Conservation (phyloP, 148 eudicot species). For the Persicaria tinctoria region DNA sequence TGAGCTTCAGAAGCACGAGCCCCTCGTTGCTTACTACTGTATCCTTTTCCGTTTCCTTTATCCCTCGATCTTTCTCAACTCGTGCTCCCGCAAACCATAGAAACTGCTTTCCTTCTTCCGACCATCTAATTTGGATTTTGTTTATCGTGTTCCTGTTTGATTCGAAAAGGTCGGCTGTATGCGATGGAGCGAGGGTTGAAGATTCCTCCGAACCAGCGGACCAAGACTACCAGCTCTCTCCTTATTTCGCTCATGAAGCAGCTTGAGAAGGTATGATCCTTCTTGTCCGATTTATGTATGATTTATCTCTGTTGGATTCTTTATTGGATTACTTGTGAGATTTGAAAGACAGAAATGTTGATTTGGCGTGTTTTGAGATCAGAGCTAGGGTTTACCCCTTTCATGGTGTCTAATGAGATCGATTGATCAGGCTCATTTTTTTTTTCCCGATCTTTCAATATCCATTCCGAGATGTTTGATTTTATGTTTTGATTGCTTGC, state of each 20-base stretch:
- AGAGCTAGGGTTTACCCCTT: neutral
- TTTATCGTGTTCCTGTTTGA: neutral
- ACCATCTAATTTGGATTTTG: neutral
- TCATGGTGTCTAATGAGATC: neutral
- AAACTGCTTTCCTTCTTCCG: slow-evolving; percentile 1
- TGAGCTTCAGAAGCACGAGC: slow-evolving; percentile 93
- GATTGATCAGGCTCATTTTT: neutral
- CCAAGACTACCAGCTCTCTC: slow-evolving; percentile 65
- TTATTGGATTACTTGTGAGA: neutral
- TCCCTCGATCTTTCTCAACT: slow-evolving; percentile 6
- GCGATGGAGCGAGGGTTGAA: slow-evolving; percentile 95
- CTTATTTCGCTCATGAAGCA: slow-evolving; percentile 86
- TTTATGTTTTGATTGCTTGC: neutral
- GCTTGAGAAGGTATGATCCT: slow-evolving; percentile 73
- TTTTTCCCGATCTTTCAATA: neutral
- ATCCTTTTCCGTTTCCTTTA: slow-evolving; percentile 5
- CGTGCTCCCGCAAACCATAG: neutral
- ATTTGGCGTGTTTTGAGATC: neutral
- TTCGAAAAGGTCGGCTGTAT: slow-evolving; percentile 73
- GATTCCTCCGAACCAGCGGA: slow-evolving; percentile 76
- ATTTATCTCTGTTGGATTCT: neutral
- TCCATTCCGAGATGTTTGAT: neutral
- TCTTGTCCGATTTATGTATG: neutral
- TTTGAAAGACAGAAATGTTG: neutral
- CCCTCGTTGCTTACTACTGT: slow-evolving; percentile 97